phyloP scores from a whole-genome alignment of 257 asterid genomes.

The Plantago major region DNA sequence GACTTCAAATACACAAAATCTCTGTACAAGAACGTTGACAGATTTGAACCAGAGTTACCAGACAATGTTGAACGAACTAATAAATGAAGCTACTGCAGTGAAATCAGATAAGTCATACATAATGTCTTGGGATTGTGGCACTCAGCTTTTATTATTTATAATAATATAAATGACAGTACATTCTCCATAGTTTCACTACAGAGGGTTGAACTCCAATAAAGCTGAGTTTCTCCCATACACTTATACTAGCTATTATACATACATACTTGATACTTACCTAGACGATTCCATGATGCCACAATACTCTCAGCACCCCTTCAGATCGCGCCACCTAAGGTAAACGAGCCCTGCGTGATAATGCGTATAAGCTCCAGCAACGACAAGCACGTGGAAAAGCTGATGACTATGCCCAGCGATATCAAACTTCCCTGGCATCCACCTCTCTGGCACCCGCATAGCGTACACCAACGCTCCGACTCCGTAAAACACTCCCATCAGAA shows the following conservation, averaged over 20 bases:
- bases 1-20: too few species aligned
- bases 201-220: neutral
- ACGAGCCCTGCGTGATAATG: constrained; percentile 89
- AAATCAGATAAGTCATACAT: too few species aligned
- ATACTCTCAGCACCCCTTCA: constrained; percentile 63
- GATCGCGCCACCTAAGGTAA: constrained; percentile 86
- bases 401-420: constrained; percentile 95
- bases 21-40: too few species aligned
- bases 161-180: too few species aligned
- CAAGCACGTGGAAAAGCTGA: constrained; percentile 86
- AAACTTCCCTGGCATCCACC: constrained; percentile 94
- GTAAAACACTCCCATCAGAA: constrained; percentile 77
- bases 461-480: constrained; percentile 79
- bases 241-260: neutral
- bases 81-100: too few species aligned
- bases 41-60: too few species aligned
- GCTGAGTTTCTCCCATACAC: neutral
- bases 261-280: neutral
- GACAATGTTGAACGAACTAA: too few species aligned
- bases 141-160: too few species aligned
- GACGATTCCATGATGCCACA: neutral
- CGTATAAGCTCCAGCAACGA: constrained; percentile 93
- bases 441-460: constrained; percentile 78
- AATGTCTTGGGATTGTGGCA: too few species aligned
- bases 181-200: too few species aligned